A percentile compares a stretch with the other conserved stretches of the same genome.
Evolutionary conservation across 2,329 filamentous ascomycete genomes (phyloP).

Genomic region (Fusarium keratoplasticum): DNA sequence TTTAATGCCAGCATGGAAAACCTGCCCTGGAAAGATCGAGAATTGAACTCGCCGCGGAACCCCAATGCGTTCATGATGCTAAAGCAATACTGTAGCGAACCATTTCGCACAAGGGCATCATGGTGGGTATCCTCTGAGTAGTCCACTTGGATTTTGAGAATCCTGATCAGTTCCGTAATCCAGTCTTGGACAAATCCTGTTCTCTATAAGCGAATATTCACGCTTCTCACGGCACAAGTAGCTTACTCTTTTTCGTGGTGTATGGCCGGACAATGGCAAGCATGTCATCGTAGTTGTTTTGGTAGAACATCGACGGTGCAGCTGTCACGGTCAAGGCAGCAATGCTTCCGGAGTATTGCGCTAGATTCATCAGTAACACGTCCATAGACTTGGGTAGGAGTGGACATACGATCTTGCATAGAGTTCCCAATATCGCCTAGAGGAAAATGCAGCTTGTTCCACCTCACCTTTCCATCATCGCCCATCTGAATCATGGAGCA

Average conservation of each 20-base stretch:
- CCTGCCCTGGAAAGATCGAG: constrained; percentile 76
- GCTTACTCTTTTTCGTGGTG: constrained; percentile 49
- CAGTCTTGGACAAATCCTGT: constrained; percentile 71
- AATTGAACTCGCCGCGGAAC: constrained; percentile 71
- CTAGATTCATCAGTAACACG: constrained; percentile 49
- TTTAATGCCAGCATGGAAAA: constrained; percentile 81
- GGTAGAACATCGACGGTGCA: constrained; percentile 58
- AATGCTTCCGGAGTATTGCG: constrained; percentile 67
- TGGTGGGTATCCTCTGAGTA: constrained; percentile 81
- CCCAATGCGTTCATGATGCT: constrained; percentile 84
- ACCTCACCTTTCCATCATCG: constrained; percentile 69
- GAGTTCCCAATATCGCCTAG: constrained; percentile 60
- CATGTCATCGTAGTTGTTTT: constrained; percentile 75
- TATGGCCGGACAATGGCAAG: constrained; percentile 72
- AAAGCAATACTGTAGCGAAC: constrained; percentile 78
- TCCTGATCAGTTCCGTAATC: constrained; percentile 74
- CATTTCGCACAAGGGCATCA: constrained; percentile 79
- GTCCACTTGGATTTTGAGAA: constrained; percentile 80
- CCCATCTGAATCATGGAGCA: constrained; percentile 69
- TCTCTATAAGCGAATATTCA: constrained; percentile 27
- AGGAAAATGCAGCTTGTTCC: constrained; percentile 66
- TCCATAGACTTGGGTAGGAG: too few relatives aligned
- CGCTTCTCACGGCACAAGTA: neutral
- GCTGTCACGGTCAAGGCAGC: constrained; percentile 69
- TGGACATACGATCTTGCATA: constrained; percentile 61